Evolutionary conservation across 306 rosid genomes (phyloP).

Genomic region (Fragaria iinumae): DNA sequence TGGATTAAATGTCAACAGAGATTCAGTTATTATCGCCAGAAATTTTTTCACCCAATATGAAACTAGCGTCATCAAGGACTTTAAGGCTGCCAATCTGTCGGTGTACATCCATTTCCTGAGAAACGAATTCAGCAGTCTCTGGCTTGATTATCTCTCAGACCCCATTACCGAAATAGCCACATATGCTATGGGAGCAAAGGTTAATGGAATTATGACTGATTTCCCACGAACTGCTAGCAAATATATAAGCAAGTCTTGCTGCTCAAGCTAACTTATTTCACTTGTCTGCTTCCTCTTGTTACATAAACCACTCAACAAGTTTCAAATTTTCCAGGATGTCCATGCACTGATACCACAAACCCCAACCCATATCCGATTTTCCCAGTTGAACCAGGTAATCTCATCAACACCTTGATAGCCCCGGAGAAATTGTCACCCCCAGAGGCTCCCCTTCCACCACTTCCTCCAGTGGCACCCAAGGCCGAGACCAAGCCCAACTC

Average conservation of each 20-base stretch:
- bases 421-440: slow-evolving; percentile 36
- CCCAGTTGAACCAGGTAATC: slow-evolving; percentile 49
- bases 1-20: slow-evolving; percentile 49
- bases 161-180: slow-evolving; percentile 68
- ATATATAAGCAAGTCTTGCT: slow-evolving; percentile 55
- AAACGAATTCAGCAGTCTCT: slow-evolving; percentile 62
- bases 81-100: slow-evolving; percentile 59
- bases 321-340: slow-evolving; percentile 44
- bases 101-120: slow-evolving; percentile 45
- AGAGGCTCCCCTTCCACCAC: slow-evolving; percentile 53
- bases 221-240: slow-evolving; percentile 72
- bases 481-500: not conserved
- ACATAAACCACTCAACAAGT: not conserved
- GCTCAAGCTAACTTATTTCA: not conserved
- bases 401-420: slow-evolving; percentile 17
- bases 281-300: not conserved
- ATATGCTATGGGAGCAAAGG: slow-evolving; percentile 28
- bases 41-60: slow-evolving; percentile 24
- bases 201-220: slow-evolving; percentile 72
- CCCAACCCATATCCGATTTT: slow-evolving; percentile 29
- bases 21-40: slow-evolving; percentile 11
- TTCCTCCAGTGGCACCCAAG: slow-evolving; percentile 68
- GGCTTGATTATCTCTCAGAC: slow-evolving; percentile 70
- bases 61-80: slow-evolving; percentile 50
- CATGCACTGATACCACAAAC: slow-evolving; percentile 43